Percentiles rank a stretch among this genome's conserved stretches.
phyloP scores from a whole-genome alignment of 371 early-diverging fungal genomes.

The Batrachochytrium dendrobatidis region DNA sequence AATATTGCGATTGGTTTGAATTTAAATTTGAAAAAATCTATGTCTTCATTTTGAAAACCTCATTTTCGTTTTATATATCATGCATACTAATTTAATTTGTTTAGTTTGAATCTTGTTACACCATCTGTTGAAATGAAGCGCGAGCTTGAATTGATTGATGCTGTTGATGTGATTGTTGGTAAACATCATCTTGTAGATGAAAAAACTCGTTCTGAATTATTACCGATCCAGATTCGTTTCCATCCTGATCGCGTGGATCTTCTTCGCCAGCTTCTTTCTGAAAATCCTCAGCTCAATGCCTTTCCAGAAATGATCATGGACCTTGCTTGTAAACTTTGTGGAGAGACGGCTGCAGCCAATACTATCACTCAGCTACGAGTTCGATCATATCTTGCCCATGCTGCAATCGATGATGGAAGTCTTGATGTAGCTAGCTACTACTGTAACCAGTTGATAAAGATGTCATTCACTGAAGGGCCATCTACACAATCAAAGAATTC shows the following conservation, averaged over 20 bases:
- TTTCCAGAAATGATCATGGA: background rate
- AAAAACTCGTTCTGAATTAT: background rate
- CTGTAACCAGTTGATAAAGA: background rate
- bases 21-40: too few species aligned
- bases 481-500: background rate
- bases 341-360: background rate
- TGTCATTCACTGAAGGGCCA: background rate
- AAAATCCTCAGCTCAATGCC: background rate
- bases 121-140: background rate
- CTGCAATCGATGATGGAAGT: background rate
- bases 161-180: background rate
- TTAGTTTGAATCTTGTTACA: background rate
- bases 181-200: too few species aligned
- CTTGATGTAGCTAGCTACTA: background rate
- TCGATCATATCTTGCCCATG: background rate
- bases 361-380: background rate
- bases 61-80: background rate
- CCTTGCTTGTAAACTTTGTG: background rate
- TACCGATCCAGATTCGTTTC: background rate
- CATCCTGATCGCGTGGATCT: background rate
- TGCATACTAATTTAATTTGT: background rate
- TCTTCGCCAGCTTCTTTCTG: background rate
- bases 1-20: too few species aligned
- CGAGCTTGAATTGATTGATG: constrained; percentile 1
- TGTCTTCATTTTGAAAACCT: too few species aligned